These are phyloP conservation scores for Agapanthus africanus DNA, from an alignment of 106 monocot species.

Conservation along the genomic window DNA sequence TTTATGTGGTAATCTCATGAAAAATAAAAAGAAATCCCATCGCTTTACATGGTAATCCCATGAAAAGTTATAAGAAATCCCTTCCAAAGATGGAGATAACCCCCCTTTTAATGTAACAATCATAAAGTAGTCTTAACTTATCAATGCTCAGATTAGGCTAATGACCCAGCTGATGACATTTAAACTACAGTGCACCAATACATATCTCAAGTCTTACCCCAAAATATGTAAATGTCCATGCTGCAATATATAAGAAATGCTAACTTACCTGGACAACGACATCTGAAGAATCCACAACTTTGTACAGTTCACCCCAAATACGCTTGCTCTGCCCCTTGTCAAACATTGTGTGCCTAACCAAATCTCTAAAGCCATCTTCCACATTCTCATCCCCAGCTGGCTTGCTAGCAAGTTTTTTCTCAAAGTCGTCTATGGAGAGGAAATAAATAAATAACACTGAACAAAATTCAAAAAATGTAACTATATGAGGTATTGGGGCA, in stretches of 20 bases:
- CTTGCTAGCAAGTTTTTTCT: constrained; percentile 44
- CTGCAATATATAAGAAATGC: neutral
- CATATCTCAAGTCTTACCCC: no score
- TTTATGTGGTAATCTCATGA: neutral
- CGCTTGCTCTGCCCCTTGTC: constrained; percentile 98
- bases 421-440: constrained; percentile 49
- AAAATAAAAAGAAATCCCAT: neutral
- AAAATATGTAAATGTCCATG: no score
- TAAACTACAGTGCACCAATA: no score
- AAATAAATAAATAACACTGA: neutral
- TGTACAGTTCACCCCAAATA: constrained; percentile 98
- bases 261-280: constrained; percentile 79
- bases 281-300: constrained; percentile 97
- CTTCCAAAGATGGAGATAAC: neutral
- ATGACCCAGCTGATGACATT: no score
- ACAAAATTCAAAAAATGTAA: neutral
- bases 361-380: constrained; percentile 78
- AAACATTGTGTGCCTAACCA: constrained; percentile 93
- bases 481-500: no score
- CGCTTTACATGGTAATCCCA: no score
- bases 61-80: no score
- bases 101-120: neutral
- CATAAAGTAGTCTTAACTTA: no score
- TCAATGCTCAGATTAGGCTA: no score
- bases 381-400: constrained; percentile 40